phyloP scores from a whole-genome alignment of 148 eudicot genomes.

The Persicaria tinctoria region DNA sequence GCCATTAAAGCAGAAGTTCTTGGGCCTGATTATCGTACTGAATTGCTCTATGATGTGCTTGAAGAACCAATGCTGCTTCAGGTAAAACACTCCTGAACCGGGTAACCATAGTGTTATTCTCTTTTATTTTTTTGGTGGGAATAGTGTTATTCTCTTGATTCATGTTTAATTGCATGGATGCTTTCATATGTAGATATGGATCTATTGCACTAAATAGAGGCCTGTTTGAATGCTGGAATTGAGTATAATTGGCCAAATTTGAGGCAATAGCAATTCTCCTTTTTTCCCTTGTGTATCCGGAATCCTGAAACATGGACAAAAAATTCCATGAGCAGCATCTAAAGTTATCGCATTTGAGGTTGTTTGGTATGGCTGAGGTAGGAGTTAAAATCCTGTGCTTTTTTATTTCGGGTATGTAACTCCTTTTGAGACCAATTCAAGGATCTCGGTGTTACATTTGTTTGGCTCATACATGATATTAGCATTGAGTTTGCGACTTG shows the following conservation, averaged over 20 bases:
- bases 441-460: not conserved
- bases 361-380: not conserved
- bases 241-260: not conserved
- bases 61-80: constrained; percentile 88
- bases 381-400: not conserved
- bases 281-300: not conserved
- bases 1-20: constrained; percentile 85
- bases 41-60: constrained; percentile 65
- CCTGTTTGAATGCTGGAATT: not conserved
- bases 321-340: not conserved
- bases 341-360: not conserved
- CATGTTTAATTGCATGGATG: not conserved
- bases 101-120: not conserved
- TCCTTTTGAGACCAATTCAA: not conserved
- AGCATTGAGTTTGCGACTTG: not conserved
- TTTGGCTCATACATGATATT: not conserved
- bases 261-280: not conserved
- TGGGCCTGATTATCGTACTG: constrained; percentile 68
- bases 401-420: not conserved
- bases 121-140: no score
- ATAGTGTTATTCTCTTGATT: not conserved
- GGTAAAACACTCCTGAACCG: constrained; percentile 33
- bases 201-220: not conserved
- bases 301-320: not conserved
- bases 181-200: not conserved